Evolutionary conservation across 805 yeast species (phyloP), one percentile per base, ranked within the genome.

Genomic region (Kazachstania africana): DNA sequence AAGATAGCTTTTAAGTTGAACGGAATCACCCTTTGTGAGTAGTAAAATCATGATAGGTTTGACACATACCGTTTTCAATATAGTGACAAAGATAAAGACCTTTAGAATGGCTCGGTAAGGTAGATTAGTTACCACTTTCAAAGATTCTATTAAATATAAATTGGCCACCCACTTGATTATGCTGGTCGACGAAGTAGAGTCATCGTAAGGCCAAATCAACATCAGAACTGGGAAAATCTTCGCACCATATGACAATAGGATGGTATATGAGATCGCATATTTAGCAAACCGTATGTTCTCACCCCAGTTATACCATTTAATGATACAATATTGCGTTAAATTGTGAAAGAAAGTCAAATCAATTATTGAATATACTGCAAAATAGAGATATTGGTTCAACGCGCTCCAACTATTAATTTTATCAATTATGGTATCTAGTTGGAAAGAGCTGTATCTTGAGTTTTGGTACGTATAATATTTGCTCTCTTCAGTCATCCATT

Each of bases 121-220:
- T 19, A 47, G 39, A n/a, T 47, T 43, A 0, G 66, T 60, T 0
- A 68, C 63, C 8, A 70, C 65, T 16, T 63, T 54, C 21, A 75
- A 45, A 0, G 85, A 75, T 46, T 83, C 94, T 5, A 78, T 56
- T n/a, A 73, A 62, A 39, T 72, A 77, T 31, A 78, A 52, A 27
- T 67, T 66, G 0, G 80, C 78, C 3, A 77, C 68, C 42, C 72
- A 60, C 36, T 69, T 69, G 19, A 81, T 78, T 8, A 75, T 59
- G 5, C 62, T 60, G 14, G 75, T 67, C 0, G 79, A 77, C 3
- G 78, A 63, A 1, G 78, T 64, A n/a, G 80, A 70, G 10, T n/a
- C n/a, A 48, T 91, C 95, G 48, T 91, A 91, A 1, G 94, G 91
- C 99, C 99, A 91, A 22, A 91, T 88, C 20, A 91, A 63, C 87